phyloP scores from a whole-genome alignment of 257 asterid species.

The Solanum pinnatisectum region DNA sequence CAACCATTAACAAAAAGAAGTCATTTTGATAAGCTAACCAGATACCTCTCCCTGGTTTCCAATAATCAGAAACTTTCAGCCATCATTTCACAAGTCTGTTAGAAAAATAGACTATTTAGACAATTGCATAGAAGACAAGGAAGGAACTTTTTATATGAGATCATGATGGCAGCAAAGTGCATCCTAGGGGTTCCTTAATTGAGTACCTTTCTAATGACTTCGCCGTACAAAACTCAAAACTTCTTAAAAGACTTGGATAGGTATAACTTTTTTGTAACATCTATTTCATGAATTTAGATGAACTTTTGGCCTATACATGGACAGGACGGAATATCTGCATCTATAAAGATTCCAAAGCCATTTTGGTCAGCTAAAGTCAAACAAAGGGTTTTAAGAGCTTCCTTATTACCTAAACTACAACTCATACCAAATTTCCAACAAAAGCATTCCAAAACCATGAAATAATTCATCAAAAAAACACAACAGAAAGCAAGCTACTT shows the following conservation, averaged over 20 bases:
- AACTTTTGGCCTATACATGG: neutral
- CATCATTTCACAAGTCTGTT: neutral
- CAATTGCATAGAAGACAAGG: neutral
- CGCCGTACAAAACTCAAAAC: neutral
- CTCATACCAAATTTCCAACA: neutral
- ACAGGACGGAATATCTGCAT: neutral
- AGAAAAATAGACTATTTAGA: neutral
- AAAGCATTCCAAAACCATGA: conserved; percentile 3
- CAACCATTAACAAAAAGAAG: neutral
- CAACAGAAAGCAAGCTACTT: neutral
- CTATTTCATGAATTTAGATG: neutral
- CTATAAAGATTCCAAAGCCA: neutral
- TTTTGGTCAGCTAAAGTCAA: neutral
- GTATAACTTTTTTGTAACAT: neutral
- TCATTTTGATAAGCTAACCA: neutral
- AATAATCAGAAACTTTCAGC: neutral
- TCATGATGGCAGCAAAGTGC: neutral
- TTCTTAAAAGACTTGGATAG: neutral
- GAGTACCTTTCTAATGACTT: neutral
- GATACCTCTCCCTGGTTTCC: neutral
- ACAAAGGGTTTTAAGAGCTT: neutral
- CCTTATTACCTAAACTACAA: neutral
- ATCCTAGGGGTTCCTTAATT: neutral
- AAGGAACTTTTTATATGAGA: neutral
- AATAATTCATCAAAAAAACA: neutral